Conservation (phyloP, 805 yeast genomes). For the Aciculoconidium aculeatum region DNA sequence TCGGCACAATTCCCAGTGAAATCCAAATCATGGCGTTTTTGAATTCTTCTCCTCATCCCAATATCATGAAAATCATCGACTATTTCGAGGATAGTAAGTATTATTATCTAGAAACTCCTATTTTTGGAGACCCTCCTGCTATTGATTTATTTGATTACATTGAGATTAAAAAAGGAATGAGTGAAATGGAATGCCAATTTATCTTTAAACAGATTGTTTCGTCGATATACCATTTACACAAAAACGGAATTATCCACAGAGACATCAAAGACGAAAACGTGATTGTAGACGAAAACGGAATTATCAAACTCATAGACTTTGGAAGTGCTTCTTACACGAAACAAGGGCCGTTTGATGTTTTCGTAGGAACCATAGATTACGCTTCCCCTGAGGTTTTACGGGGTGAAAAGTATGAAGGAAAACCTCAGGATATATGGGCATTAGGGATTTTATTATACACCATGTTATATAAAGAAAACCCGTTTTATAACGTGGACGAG, state of each 20-base stretch:
- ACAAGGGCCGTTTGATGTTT: slow-evolving; percentile 94
- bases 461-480: slow-evolving; percentile 87
- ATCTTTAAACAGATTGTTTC: slow-evolving; percentile 76
- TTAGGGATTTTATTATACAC: slow-evolving; percentile 88
- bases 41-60: slow-evolving; percentile 75
- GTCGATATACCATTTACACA: slow-evolving; percentile 77
- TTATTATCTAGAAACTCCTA: slow-evolving; percentile 87
- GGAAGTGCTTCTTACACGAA: slow-evolving; percentile 90
- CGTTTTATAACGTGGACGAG: slow-evolving; percentile 92
- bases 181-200: slow-evolving; percentile 69
- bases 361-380: slow-evolving; percentile 95
- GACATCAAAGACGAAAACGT: slow-evolving; percentile 95
- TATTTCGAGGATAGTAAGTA: slow-evolving; percentile 88
- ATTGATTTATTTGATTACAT: slow-evolving; percentile 90
- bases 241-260: slow-evolving; percentile 83
- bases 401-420: slow-evolving; percentile 87
- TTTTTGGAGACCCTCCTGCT: slow-evolving; percentile 85
- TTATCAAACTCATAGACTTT: slow-evolving; percentile 83
- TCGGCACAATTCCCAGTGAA: slow-evolving; percentile 96
- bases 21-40: slow-evolving; percentile 88
- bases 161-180: slow-evolving; percentile 77
- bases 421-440: slow-evolving; percentile 97
- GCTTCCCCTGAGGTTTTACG: slow-evolving; percentile 95
- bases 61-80: slow-evolving; percentile 78
- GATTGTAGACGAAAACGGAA: slow-evolving; percentile 76